Evolutionary conservation across 768 basidiomycete genomes (phyloP), one percentile per base, ranked within the genome.

Genomic region (Naganishia randhawae): DNA sequence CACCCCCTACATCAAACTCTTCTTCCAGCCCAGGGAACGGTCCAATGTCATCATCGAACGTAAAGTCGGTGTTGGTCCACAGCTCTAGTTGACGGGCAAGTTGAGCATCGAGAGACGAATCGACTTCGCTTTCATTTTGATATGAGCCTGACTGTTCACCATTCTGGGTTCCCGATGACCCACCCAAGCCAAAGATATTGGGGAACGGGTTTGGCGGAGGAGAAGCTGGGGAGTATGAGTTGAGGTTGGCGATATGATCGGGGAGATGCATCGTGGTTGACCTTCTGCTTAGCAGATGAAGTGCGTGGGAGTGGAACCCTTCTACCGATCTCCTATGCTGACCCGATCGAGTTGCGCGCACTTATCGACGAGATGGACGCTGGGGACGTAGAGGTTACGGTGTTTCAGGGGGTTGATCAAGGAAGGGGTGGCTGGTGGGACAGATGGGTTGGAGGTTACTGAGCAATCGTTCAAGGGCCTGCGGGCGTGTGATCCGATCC

Each of bases 51-150:
- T 53, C 69, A 50, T 53, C 54, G 8, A 61, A 67, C 9, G 50
- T 53, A 55, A 70, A 70, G 31, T 70, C 69, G 19, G 63, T 63
- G 31, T 70, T 70, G 22, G 65, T 70, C 69, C 69, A 70, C n/a
- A 55, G 52, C 22, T 66, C 65, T 41, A 70, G 37, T 31, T 70
- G 69, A 29, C 42, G 37, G 8, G 54, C 54, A 8, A 70, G 37
- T 25, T 54, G 41, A 16, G 63, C 69, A 31, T 69, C 62, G 22
- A 69, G 42, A 0, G 54, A 39, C 8, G 51, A 31, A 32, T 65
- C 63, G 17, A 55, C 50, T 31, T 68, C 65, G 10, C 35, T 48
- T 22, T 48, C 61, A 45, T 54, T 22, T 31, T 35, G 45, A 11
- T 50, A 31, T 22, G 32, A 67, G 4, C 61, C 67, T 22, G 27